These are phyloP conservation scores for Cnidoscolus chayamansa DNA, from an alignment of 441 rosid species.

Conservation along the genomic window DNA sequence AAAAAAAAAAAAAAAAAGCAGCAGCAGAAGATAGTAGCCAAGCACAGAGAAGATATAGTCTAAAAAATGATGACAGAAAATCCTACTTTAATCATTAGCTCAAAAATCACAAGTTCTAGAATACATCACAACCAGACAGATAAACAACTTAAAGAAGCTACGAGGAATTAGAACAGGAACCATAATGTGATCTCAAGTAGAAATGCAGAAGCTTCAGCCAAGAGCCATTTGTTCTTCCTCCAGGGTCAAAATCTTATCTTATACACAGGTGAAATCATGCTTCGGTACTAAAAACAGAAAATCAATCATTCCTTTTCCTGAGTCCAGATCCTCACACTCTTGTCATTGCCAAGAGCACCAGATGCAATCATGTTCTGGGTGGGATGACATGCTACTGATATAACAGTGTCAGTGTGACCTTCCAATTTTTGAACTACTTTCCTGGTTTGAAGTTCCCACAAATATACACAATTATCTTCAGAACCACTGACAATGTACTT, in stretches of 20 bases:
- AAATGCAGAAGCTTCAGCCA: not conserved
- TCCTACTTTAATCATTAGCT: not conserved
- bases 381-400: conserved; percentile 85
- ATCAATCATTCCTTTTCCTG: conserved; percentile 51
- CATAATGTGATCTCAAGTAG: not conserved
- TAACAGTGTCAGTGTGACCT: conserved; percentile 79
- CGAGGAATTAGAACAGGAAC: not conserved
- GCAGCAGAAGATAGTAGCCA: too few species aligned
- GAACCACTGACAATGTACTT: conserved; percentile 82
- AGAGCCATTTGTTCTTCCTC: too few species aligned
- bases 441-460: conserved; percentile 87
- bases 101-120: conserved; percentile 14
- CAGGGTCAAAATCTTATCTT: not conserved
- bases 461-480: conserved; percentile 69
- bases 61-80: not conserved
- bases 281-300: not conserved
- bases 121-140: conserved; percentile 1
- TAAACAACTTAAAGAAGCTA: conserved; percentile 5
- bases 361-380: conserved; percentile 79
- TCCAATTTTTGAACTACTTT: conserved; percentile 84
- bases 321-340: conserved; percentile 72
- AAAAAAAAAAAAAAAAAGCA: too few species aligned
- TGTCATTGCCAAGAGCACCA: conserved; percentile 76
- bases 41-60: too few species aligned
- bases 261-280: not conserved